A percentile compares a stretch with the other conserved stretches of the same genome.
phyloP scores from a whole-genome alignment of 2,329 filamentous ascomycete species.

The Penicillium hesseltinei region DNA sequence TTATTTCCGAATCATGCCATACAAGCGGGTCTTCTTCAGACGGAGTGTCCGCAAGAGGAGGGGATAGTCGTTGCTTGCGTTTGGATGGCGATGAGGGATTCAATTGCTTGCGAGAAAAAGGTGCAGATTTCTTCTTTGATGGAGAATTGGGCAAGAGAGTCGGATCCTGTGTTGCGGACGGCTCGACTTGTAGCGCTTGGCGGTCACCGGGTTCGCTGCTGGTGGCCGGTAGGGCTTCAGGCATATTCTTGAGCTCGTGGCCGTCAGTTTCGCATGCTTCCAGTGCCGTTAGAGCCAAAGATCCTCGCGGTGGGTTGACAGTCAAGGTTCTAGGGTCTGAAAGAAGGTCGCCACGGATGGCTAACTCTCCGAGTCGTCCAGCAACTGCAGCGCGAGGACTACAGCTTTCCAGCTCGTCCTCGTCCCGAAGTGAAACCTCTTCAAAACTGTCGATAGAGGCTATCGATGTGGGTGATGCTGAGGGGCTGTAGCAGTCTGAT shows the following conservation, averaged over 20 bases:
- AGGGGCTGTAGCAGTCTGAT: conserved; percentile 28
- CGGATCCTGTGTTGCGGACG: conserved; percentile 7
- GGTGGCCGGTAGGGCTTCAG: conserved; percentile 16
- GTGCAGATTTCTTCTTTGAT: conserved; percentile 19
- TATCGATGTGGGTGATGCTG: conserved; percentile 35
- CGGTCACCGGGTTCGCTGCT: conserved; percentile 8
- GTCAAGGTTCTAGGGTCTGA: conserved; percentile 18
- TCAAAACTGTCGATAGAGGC: conserved; percentile 32
- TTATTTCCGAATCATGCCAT: conserved; percentile 63
- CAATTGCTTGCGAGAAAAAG: conserved; percentile 26
- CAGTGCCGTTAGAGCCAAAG: conserved; percentile 10
- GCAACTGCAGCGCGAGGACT: conserved; percentile 43
- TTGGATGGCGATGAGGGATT: conserved; percentile 22
- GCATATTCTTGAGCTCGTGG: conserved; percentile 17
- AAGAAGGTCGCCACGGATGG: conserved; percentile 35
- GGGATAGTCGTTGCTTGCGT: conserved; percentile 33
- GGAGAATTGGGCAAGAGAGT: conserved; percentile 15
- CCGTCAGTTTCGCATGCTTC: conserved; percentile 14
- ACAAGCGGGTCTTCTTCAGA: conserved; percentile 38
- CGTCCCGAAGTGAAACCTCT: conserved; percentile 33
- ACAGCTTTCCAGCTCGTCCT: conserved; percentile 33
- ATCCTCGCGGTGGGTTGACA: conserved; percentile 11
- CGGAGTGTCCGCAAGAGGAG: conserved; percentile 29
- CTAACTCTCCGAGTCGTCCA: conserved; percentile 41
- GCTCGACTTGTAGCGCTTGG: conserved; percentile 10